Conservation (phyloP, 805 yeast genomes). For the Metschnikowia santaceciliae region DNA sequence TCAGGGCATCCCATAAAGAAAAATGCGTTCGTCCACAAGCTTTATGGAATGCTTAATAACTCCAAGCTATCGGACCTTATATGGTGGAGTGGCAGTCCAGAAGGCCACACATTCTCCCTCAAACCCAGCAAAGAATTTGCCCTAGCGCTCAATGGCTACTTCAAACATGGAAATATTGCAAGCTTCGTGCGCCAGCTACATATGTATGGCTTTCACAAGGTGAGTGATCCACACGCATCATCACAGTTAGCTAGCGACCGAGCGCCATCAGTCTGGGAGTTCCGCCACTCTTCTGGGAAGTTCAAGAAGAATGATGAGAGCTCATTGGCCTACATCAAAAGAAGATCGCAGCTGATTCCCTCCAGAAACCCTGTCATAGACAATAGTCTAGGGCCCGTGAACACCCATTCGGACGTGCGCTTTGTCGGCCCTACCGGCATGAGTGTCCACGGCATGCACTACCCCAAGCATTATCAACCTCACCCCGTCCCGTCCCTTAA, state of each 20-base stretch:
- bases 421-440: background rate
- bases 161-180: conserved; percentile 92
- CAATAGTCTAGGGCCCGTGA: background rate
- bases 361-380: conserved; percentile 2
- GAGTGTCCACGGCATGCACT: background rate
- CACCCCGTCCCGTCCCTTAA: background rate
- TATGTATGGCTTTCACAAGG: conserved; percentile 95
- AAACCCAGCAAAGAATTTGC: conserved; percentile 63
- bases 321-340: conserved; percentile 42
- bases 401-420: background rate
- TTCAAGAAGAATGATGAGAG: conserved; percentile 47
- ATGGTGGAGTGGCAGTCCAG: conserved; percentile 44
- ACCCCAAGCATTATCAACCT: background rate
- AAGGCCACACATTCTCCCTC: conserved; percentile 57
- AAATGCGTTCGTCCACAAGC: conserved; percentile 55
- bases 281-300: conserved; percentile 49
- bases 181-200: conserved; percentile 91
- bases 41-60: conserved; percentile 38
- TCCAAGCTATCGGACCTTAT: conserved; percentile 32
- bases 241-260: conserved; percentile 12
- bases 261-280: conserved; percentile 49
- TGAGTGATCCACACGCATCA: conserved; percentile 40
- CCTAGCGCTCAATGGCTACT: conserved; percentile 60
- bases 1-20: conserved; percentile 38
- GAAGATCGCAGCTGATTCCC: conserved; percentile 42